Base-by-base conservation (phyloP, 2,329 filamentous ascomycete genomes). In the Aspergillus intermedius region DNA sequence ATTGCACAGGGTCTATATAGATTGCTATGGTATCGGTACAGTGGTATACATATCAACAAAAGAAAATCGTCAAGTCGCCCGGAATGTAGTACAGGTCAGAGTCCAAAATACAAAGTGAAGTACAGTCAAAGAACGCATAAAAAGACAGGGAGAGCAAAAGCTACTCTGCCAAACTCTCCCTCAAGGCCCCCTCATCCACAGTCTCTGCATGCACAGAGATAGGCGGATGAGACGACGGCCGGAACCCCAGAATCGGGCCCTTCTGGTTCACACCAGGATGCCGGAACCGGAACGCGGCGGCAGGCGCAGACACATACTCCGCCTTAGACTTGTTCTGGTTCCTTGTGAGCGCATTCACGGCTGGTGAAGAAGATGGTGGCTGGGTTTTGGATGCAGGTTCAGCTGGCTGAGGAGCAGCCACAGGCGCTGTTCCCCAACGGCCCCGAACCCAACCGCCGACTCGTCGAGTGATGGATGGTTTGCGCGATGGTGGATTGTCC, bases 201-300 rank as follows among this genome's bases (percentile, higher is more conserved):
- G 67, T 68, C 22, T 79, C 76, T 0, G 84, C 73, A 13, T 78
- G 76, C 9, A 87, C 78, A 50, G 77, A 77, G 32, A 77, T 74
- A 2, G 80, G 77, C 1, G 79, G 32, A 66, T 74, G 65, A 69
- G 79, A 60, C 66, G 79, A 66, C 69, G 79, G 60, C 68, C 81
- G 75, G 54, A 91, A 86, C 0, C 88, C 87, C 0, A 86, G 81
- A 40, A 93, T 84, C 0, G 81, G 77, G 0, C 88, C 88, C 1
- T 80, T 77, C 62, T 91, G 88, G 60, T 93, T 93, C 62, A 93
- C 88, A 0, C 88, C 88, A 1, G 86, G 80, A 4, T 79, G 69
- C 40, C 87, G 76, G 40, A 66, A 67, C 12, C 56, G 52, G 40
- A 61, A 48, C 25, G 25, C 10, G 5, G 25, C 25, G 7, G 9